Percentiles rank a stretch among this genome's conserved stretches.
These are phyloP conservation scores for Pythium rishiriense DNA, from an alignment of 352 stramenopile species.

Conservation along the genomic window DNA sequence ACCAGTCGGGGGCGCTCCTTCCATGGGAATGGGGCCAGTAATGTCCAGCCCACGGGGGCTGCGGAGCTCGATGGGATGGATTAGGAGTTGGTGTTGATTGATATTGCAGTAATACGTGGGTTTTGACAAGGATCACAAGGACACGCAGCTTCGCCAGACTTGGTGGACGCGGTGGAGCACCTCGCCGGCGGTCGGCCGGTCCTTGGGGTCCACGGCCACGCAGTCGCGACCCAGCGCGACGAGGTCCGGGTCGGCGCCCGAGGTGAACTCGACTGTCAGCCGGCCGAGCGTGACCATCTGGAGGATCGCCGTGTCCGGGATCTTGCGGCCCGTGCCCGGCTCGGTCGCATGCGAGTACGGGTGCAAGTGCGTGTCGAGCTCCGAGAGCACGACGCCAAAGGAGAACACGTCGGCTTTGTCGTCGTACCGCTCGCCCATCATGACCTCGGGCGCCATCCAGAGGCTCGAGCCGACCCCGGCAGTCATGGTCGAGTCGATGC, in stretches of 20 bases:
- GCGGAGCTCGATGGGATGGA: not conserved
- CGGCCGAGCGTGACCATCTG: slow-evolving; percentile 37
- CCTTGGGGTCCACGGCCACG: slow-evolving; percentile 10
- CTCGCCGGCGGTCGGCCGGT: slow-evolving; percentile 10
- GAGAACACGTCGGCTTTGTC: slow-evolving; percentile 80
- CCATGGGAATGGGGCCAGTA: not conserved
- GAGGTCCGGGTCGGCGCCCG: slow-evolving; percentile 16
- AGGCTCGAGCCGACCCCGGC: slow-evolving; percentile 24
- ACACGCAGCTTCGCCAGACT: slow-evolving; percentile 16
- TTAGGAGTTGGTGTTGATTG: not conserved
- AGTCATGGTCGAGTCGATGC: slow-evolving; percentile 24
- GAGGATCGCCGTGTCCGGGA: slow-evolving; percentile 19
- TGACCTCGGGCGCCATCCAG: slow-evolving; percentile 35
- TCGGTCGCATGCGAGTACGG: slow-evolving; percentile 33
- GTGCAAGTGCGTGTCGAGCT: slow-evolving; percentile 32
- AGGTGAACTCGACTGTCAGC: slow-evolving; percentile 39
- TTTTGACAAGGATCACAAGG: too few species aligned
- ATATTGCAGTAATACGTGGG: too few species aligned
- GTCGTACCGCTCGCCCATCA: slow-evolving; percentile 36
- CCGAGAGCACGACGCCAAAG: slow-evolving; percentile 77
- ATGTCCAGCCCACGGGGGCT: not conserved
- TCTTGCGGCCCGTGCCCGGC: slow-evolving; percentile 3
- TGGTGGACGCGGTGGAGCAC: slow-evolving; percentile 20
- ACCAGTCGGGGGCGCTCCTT: not conserved
- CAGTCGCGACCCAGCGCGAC: slow-evolving; percentile 11